These are phyloP conservation scores for Geotrichum bryndzae DNA, from an alignment of 1,139 yeast genomes.

Conservation along the genomic window DNA sequence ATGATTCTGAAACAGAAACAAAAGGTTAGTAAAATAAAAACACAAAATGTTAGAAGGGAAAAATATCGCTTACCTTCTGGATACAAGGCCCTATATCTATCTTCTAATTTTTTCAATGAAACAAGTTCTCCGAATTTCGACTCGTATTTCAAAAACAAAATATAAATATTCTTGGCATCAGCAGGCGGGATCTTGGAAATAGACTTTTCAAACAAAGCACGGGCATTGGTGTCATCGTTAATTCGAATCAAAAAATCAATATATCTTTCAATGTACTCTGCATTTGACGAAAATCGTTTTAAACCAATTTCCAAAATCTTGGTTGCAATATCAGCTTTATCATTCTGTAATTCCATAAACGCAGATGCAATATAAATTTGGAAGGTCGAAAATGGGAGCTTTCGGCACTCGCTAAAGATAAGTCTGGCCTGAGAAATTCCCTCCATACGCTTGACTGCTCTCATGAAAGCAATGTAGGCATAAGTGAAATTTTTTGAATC, in stretches of 20 bases:
- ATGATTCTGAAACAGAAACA: conserved; percentile 17
- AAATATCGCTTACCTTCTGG: conserved; percentile 38
- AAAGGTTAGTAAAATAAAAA: not conserved
- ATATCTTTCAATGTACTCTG: conserved; percentile 62
- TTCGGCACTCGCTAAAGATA: conserved; percentile 62
- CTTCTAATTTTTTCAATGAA: conserved; percentile 61
- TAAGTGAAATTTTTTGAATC: conserved; percentile 30
- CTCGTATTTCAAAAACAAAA: conserved; percentile 49
- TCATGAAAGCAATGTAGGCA: conserved; percentile 36
- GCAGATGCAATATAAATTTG: conserved; percentile 81
- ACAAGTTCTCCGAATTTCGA: conserved; percentile 57
- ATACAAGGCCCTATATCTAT: conserved; percentile 59
- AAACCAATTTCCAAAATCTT: conserved; percentile 78
- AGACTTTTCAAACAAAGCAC: conserved; percentile 72
- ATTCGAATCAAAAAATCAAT: conserved; percentile 64
- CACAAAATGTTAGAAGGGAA: not conserved
- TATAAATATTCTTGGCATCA: conserved; percentile 41
- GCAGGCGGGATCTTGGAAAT: conserved; percentile 40
- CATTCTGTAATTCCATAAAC: conserved; percentile 66
- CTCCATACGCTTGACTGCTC: conserved; percentile 36
- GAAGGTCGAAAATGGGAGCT: conserved; percentile 59
- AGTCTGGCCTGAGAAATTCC: conserved; percentile 40
- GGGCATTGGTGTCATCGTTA: conserved; percentile 75
- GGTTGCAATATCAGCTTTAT: conserved; percentile 56
- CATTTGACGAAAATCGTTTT: conserved; percentile 47